Conservation (phyloP, 2,329 filamentous ascomycete species). For the Pezicula carpinea region DNA sequence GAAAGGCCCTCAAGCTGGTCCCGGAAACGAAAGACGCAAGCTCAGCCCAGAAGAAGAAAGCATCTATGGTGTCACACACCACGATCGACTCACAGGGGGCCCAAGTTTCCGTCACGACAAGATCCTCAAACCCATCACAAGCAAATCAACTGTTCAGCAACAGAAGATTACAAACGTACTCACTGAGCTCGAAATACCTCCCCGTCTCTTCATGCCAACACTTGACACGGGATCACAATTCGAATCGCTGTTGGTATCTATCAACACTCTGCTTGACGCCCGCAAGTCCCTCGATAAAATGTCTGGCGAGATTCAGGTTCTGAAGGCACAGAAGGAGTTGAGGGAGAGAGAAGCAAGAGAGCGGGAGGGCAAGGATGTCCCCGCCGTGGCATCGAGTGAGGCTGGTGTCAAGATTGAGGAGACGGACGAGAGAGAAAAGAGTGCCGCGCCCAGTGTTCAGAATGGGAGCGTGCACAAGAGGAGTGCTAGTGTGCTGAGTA, state of each 20-base stretch:
- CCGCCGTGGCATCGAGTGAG: conserved; percentile 54
- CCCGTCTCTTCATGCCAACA: conserved; percentile 69
- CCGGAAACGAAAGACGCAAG: conserved; percentile 56
- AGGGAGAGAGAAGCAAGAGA: conserved; percentile 23
- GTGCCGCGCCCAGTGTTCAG: conserved; percentile 55
- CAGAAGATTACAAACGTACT: conserved; percentile 70
- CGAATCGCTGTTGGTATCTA: conserved; percentile 63
- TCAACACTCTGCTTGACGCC: conserved; percentile 66
- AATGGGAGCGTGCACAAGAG: conserved; percentile 70
- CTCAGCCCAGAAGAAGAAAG: conserved; percentile 72
- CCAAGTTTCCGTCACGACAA: conserved; percentile 86
- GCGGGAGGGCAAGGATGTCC: conserved; percentile 72
- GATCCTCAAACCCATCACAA: conserved; percentile 72
- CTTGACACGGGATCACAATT: conserved; percentile 66
- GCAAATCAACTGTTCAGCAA: conserved; percentile 73
- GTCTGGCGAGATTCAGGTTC: conserved; percentile 62
- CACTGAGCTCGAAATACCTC: conserved; percentile 65
- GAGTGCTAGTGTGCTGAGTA: conserved; percentile 77
- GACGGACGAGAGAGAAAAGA: conserved; percentile 20
- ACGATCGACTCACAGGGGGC: conserved; percentile 77
- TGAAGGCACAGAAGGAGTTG: conserved; percentile 48
- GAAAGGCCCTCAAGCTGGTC: conserved; percentile 26
- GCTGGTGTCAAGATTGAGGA: conserved; percentile 56
- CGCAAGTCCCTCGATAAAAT: conserved; percentile 73
- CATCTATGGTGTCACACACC: conserved; percentile 78